These are phyloP conservation scores for Rosellinia necatrix DNA, from an alignment of 2,329 filamentous ascomycete genomes.

Conservation along the genomic window DNA sequence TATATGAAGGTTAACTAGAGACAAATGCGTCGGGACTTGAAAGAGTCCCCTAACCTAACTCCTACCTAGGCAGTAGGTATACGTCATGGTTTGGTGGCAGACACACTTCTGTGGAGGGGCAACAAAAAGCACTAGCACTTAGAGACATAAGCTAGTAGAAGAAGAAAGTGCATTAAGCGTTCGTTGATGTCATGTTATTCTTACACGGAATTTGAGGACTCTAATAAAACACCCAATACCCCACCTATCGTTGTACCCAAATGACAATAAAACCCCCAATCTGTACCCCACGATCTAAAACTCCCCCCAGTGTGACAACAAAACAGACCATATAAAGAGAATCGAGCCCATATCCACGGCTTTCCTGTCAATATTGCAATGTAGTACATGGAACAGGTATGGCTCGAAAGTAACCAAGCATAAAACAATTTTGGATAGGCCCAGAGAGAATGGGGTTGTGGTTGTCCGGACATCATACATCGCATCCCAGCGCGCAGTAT, in stretches of 20 bases:
- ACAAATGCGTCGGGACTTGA: no score
- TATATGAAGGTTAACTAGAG: no score
- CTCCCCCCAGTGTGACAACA: no score
- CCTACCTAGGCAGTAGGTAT: no score
- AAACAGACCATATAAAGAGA: background rate
- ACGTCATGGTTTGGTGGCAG: no score
- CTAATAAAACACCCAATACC: background rate
- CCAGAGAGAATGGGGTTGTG: background rate
- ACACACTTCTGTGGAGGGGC: no score
- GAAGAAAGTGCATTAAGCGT: background rate
- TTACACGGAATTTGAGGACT: no score
- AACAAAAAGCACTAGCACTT: slow-evolving; percentile 15
- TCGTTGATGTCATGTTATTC: slow-evolving; percentile 24
- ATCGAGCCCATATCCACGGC: background rate
- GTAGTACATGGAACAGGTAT: background rate
- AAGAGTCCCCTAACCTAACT: no score
- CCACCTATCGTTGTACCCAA: slow-evolving; percentile 5
- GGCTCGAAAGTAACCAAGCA: background rate
- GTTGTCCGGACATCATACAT: background rate
- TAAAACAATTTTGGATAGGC: background rate
- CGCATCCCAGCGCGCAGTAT: background rate
- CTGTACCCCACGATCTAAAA: slow-evolving; percentile 4
- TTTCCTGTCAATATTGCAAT: background rate
- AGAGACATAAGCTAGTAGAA: background rate
- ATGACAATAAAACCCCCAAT: slow-evolving; percentile 1